phyloP scores from a whole-genome alignment of 768 basidiomycete species.

The Boletus barrowsii region DNA sequence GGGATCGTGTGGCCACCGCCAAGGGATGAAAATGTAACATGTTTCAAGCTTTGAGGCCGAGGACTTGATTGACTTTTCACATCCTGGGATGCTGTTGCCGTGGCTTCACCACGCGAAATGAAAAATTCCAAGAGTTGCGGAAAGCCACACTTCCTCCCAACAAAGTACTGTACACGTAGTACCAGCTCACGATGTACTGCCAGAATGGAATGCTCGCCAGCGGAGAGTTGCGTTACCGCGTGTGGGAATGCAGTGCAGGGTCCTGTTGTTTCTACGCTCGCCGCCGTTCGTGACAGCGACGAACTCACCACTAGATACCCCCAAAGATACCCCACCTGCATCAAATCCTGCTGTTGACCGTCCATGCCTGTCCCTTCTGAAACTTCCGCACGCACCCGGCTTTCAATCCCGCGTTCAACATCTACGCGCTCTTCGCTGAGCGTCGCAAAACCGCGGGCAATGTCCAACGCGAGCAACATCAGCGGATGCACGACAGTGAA shows the following conservation, averaged over 20 bases:
- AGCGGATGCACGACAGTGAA: constrained; percentile 54
- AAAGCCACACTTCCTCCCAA: too few relatives aligned
- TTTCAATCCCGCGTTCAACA: constrained; percentile 41
- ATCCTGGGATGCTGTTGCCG: background rate
- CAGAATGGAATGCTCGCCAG: too few relatives aligned
- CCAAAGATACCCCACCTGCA: constrained; percentile 17
- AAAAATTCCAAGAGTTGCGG: too few relatives aligned
- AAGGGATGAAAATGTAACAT: too few relatives aligned
- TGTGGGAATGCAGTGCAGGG: constrained; percentile 18
- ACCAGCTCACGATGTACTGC: too few relatives aligned
- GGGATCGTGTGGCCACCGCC: too few relatives aligned
- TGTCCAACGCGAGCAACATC: constrained; percentile 47
- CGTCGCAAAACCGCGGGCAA: constrained; percentile 49
- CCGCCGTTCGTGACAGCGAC: constrained; percentile 19
- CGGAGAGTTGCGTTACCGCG: too few relatives aligned
- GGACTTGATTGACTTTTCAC: too few relatives aligned
- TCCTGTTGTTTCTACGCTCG: constrained; percentile 7
- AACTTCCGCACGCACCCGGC: constrained; percentile 44
- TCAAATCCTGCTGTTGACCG: background rate
- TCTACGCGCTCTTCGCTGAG: constrained; percentile 42
- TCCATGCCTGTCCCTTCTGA: constrained; percentile 46
- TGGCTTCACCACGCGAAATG: background rate
- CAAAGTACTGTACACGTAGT: too few relatives aligned
- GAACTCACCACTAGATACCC: constrained; percentile 11
- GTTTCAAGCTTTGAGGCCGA: too few relatives aligned